Conservation (phyloP, 192 early-diverging fungal species). For the Backusella australiensis region DNA sequence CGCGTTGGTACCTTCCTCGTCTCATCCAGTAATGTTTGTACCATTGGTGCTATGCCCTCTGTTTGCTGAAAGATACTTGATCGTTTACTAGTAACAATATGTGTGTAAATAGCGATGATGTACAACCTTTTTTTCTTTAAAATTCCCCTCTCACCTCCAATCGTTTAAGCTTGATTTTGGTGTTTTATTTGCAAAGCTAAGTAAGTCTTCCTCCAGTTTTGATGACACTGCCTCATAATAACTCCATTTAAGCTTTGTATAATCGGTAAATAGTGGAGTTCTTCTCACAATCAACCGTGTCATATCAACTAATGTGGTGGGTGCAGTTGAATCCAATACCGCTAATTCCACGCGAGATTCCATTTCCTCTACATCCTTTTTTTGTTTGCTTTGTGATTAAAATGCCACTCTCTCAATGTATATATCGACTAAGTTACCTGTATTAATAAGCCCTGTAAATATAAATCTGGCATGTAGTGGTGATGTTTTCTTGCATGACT, state of each 20-base stretch:
- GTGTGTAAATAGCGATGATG: neutral
- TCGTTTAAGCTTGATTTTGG: slow-evolving; percentile 23
- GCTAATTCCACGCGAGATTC: slow-evolving; percentile 34
- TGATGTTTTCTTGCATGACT: slow-evolving; percentile 53
- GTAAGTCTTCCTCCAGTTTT: slow-evolving; percentile 28
- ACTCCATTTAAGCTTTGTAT: slow-evolving; percentile 28
- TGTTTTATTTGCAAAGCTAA: slow-evolving; percentile 26
- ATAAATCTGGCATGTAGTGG: slow-evolving; percentile 47
- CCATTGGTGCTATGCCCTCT: slow-evolving; percentile 39
- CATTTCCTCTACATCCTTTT: slow-evolving; percentile 30
- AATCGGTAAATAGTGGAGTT: slow-evolving; percentile 42
- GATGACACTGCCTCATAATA: slow-evolving; percentile 18
- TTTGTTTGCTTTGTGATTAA: slow-evolving; percentile 3
- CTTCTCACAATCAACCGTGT: slow-evolving; percentile 41
- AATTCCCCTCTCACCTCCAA: slow-evolving; percentile 12
- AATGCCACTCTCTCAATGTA: neutral
- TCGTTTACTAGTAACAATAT: slow-evolving; percentile 28
- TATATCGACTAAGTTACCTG: slow-evolving; percentile 12
- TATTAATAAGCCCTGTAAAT: slow-evolving; percentile 47
- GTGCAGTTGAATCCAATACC: slow-evolving; percentile 44
- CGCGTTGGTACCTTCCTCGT: slow-evolving; percentile 36
- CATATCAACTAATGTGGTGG: slow-evolving; percentile 49
- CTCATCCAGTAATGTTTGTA: slow-evolving; percentile 43
- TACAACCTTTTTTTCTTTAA: neutral
- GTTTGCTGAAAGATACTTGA: slow-evolving; percentile 36